These are phyloP conservation scores for Gliomastix tumulicola DNA, from an alignment of 2,329 filamentous ascomycete genomes.

Conservation along the genomic window DNA sequence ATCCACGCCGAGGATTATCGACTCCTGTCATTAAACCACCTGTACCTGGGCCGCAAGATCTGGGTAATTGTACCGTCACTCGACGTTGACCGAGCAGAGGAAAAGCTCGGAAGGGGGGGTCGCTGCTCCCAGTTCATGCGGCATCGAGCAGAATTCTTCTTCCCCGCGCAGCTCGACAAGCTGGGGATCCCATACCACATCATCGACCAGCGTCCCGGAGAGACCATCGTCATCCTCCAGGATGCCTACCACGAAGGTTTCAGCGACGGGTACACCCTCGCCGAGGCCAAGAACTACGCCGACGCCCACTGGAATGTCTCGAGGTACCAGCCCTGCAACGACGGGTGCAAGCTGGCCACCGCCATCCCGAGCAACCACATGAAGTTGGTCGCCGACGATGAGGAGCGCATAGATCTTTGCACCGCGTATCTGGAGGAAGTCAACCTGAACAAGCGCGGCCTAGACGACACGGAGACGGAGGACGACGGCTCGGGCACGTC, in stretches of 20 bases:
- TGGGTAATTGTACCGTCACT: conserved; percentile 29
- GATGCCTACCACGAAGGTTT: conserved; percentile 32
- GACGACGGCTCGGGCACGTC: no score
- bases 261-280: conserved; percentile 31
- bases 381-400: conserved; percentile 19
- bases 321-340: conserved; percentile 25
- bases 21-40: conserved; percentile 27
- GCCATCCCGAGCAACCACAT: conserved; percentile 26
- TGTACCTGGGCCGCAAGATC: conserved; percentile 31
- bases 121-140: conserved; percentile 32
- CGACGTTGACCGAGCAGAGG: conserved; percentile 23
- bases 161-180: conserved; percentile 28
- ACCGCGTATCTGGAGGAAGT: conserved; percentile 12
- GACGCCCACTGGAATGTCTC: conserved; percentile 24
- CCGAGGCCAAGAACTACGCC: conserved; percentile 31
- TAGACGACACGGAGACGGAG: no score
- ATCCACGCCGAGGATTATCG: conserved; percentile 32
- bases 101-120: conserved; percentile 20
- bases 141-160: conserved; percentile 31
- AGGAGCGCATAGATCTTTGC: conserved; percentile 24
- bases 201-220: conserved; percentile 28
- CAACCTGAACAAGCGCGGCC: no score
- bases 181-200: conserved; percentile 27
- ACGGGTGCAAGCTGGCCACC: conserved; percentile 21
- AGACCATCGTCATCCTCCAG: conserved; percentile 30